Evolutionary conservation across 176 grass and related monocot species (phyloP).

Genomic region (Secale cereale): DNA sequence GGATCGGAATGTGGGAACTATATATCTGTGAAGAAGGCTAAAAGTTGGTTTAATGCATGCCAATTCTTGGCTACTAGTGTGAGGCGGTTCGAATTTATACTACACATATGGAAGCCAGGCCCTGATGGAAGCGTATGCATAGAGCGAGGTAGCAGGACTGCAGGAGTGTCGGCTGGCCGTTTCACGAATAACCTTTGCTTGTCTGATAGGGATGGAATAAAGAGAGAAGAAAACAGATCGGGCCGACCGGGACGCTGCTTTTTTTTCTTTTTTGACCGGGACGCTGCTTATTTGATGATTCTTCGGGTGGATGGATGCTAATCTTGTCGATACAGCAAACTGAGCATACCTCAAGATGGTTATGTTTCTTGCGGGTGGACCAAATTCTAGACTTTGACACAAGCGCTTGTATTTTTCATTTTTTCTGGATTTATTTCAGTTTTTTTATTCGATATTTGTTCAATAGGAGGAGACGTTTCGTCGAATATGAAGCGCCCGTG

Average conservation of each 20-base stretch:
- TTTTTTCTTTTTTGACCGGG: neutral
- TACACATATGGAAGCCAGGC: neutral
- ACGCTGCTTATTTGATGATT: neutral
- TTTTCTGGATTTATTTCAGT: too few relatives aligned
- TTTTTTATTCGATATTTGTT: too few relatives aligned
- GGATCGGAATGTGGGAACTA: neutral
- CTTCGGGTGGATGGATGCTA: neutral
- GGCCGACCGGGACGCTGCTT: neutral
- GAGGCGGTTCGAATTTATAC: neutral
- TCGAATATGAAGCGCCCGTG: fast-evolving
- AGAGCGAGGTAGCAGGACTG: neutral
- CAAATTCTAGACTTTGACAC: too few relatives aligned
- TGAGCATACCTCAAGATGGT: too few relatives aligned
- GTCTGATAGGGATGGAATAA: conserved; percentile 10
- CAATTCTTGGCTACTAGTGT: neutral
- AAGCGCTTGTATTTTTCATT: fast-evolving
- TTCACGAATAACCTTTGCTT: conserved; percentile 25
- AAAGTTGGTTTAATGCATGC: neutral
- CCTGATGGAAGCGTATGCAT: neutral
- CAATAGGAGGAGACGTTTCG: too few relatives aligned
- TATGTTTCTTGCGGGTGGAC: fast-evolving
- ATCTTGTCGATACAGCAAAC: neutral
- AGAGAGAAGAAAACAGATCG: neutral
- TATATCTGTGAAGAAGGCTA: neutral
- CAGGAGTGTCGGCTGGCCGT: neutral